Evolutionary conservation across 768 basidiomycete species (phyloP).

Genomic region (Suillus sp.): DNA sequence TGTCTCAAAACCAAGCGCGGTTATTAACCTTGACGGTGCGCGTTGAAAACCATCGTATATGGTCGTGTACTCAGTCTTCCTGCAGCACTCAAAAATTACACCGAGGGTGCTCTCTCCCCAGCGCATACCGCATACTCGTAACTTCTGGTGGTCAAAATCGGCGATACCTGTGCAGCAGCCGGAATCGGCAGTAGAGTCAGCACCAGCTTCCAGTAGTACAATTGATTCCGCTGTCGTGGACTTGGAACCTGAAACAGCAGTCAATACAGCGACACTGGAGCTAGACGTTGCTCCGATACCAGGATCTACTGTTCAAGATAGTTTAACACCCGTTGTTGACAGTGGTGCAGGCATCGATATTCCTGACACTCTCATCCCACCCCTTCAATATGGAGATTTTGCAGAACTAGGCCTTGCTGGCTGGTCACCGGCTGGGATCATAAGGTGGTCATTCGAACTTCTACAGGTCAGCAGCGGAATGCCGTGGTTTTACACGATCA

Average conservation of each 20-base stretch:
- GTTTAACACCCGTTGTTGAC: not conserved
- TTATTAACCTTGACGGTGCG: conserved; percentile 22
- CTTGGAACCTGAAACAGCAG: not conserved
- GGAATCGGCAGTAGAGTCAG: conserved; percentile 13
- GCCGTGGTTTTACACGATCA: conserved; percentile 85
- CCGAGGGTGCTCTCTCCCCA: conserved; percentile 15
- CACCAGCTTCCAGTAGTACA: not conserved
- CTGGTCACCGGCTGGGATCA: conserved; percentile 66
- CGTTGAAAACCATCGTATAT: conserved; percentile 10
- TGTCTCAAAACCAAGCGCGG: conserved; percentile 16
- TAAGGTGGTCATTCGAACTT: conserved; percentile 64
- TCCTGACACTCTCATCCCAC: conserved; percentile 37
- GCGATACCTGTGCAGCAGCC: not conserved
- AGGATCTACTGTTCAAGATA: conserved; percentile 4
- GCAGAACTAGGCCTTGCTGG: conserved; percentile 62
- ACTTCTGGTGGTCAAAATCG: conserved; percentile 37
- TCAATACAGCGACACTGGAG: not conserved
- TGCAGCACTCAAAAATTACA: conserved; percentile 15
- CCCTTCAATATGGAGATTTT: conserved; percentile 73
- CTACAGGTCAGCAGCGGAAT: conserved; percentile 69
- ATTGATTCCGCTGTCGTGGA: not conserved
- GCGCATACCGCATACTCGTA: conserved; percentile 24
- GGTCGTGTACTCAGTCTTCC: conserved; percentile 9
- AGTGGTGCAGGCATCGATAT: conserved; percentile 15
- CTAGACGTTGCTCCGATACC: not conserved